These are phyloP conservation scores for Apodospora peruviana DNA, from an alignment of 495 filamentous ascomycete species.

Conservation along the genomic window DNA sequence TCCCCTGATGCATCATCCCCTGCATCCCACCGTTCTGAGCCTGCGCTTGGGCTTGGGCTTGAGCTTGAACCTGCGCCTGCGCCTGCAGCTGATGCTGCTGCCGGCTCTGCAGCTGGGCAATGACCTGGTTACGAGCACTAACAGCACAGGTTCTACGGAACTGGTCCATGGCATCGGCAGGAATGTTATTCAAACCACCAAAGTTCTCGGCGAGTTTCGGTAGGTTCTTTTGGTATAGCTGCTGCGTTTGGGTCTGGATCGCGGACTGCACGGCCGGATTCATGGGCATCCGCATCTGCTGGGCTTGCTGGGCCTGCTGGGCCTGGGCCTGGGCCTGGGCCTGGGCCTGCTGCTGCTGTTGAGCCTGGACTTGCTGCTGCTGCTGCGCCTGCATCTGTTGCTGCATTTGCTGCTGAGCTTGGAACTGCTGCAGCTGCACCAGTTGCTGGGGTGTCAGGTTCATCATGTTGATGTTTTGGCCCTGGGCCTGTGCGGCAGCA, in stretches of 20 bases:
- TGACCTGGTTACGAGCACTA: background rate
- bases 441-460: slow-evolving; percentile 31
- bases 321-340: slow-evolving; percentile 22
- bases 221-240: slow-evolving; percentile 45
- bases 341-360: too few relatives aligned
- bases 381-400: slow-evolving; percentile 32
- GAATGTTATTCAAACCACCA: slow-evolving; percentile 27
- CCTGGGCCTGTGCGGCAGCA: slow-evolving; percentile 22
- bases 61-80: background rate
- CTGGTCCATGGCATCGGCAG: slow-evolving; percentile 20
- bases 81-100: slow-evolving; percentile 33
- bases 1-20: slow-evolving; percentile 35
- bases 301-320: slow-evolving; percentile 26
- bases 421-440: slow-evolving; percentile 27
- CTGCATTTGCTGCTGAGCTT: slow-evolving; percentile 34
- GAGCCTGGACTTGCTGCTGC: slow-evolving; percentile 31
- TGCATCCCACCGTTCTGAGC: slow-evolving; percentile 20
- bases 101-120: slow-evolving; percentile 2
- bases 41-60: too few relatives aligned
- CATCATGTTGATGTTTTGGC: slow-evolving; percentile 26
- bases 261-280: slow-evolving; percentile 13
- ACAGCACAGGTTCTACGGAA: background rate
- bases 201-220: slow-evolving; percentile 36
- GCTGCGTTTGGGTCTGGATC: slow-evolving; percentile 28
- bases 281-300: background rate